phyloP scores from a whole-genome alignment of 805 yeast genomes.

The Vanderwaltozyma yarrowii region DNA sequence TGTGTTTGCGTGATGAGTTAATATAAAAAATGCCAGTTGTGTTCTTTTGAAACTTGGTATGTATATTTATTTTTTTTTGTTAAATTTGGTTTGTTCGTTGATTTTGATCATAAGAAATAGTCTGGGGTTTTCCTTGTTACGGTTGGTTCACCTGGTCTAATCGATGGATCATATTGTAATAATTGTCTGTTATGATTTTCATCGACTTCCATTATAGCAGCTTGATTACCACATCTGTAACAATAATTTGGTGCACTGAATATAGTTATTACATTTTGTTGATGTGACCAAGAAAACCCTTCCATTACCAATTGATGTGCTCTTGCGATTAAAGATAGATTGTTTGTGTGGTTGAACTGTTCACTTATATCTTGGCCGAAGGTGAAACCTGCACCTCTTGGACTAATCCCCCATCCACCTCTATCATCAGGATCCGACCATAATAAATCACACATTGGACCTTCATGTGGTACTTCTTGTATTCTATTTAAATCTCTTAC shows the following conservation, averaged over 20 bases:
- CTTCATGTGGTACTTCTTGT: conserved; percentile 96
- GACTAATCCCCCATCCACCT: conserved; percentile 97
- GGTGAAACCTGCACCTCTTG: conserved; percentile 98
- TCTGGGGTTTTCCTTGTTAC: conserved; percentile 96
- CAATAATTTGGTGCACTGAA: conserved; percentile 95
- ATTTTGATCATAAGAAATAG: conserved; percentile 86
- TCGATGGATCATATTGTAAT: conserved; percentile 91
- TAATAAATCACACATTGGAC: conserved; percentile 92
- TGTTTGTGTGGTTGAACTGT: conserved; percentile 87
- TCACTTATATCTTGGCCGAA: conserved; percentile 93
- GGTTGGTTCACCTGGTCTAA: conserved; percentile 96
- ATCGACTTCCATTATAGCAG: conserved; percentile 96
- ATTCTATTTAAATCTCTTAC: conserved; percentile 82
- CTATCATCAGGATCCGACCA: conserved; percentile 98
- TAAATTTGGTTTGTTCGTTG: too few relatives aligned
- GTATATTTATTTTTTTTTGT: too few relatives aligned
- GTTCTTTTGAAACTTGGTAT: too few relatives aligned
- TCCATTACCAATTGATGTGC: conserved; percentile 98
- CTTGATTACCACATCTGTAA: conserved; percentile 96
- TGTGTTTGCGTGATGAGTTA: too few relatives aligned
- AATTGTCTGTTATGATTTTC: conserved; percentile 86
- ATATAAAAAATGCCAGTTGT: too few relatives aligned
- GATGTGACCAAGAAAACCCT: conserved; percentile 92
- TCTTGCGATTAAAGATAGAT: conserved; percentile 75
- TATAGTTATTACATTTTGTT: conserved; percentile 86